These are phyloP conservation scores for Penicillium cataractarum DNA, from an alignment of 495 filamentous ascomycete species.

Conservation along the genomic window DNA sequence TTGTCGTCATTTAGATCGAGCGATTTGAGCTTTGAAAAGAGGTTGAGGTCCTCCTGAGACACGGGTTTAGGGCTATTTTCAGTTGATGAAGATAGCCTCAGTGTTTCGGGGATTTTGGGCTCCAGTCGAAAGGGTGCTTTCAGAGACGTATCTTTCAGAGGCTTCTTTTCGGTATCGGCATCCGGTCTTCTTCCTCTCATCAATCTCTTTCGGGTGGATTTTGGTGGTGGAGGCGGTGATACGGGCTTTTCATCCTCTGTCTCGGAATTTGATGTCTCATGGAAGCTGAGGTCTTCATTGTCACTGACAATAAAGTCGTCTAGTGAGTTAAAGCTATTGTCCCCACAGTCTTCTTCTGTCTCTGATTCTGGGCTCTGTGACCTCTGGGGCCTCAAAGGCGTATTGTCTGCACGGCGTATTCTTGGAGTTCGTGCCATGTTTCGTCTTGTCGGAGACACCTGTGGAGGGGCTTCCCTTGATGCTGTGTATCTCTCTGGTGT, in stretches of 20 bases:
- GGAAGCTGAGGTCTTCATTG: slow-evolving; percentile 46
- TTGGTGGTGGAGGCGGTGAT: slow-evolving; percentile 31
- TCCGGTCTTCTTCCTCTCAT: slow-evolving; percentile 40
- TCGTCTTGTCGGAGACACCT: slow-evolving; percentile 28
- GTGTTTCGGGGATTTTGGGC: slow-evolving; percentile 24
- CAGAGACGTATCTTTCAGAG: slow-evolving; percentile 16
- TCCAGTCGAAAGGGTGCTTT: slow-evolving; percentile 26
- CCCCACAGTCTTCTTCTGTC: slow-evolving; percentile 28
- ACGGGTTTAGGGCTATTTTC: slow-evolving; percentile 18
- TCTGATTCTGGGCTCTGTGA: slow-evolving; percentile 20
- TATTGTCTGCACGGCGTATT: slow-evolving; percentile 17
- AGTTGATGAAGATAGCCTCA: slow-evolving; percentile 19
- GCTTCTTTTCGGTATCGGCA: slow-evolving; percentile 22
- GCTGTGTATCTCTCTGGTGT: slow-evolving; percentile 17
- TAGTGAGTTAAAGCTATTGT: slow-evolving; percentile 42
- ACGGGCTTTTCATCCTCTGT: slow-evolving; percentile 33
- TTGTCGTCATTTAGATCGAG: slow-evolving; percentile 31
- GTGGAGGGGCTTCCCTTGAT: slow-evolving; percentile 24
- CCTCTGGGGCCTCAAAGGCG: slow-evolving; percentile 13
- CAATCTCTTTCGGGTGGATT: slow-evolving; percentile 35
- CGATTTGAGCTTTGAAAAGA: slow-evolving; percentile 28
- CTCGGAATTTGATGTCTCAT: slow-evolving; percentile 42
- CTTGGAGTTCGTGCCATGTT: slow-evolving; percentile 16
- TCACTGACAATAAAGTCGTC: slow-evolving; percentile 54
- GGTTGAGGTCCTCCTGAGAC: slow-evolving; percentile 31